phyloP scores from a whole-genome alignment of 2,329 filamentous ascomycete genomes.

The Verticillium alfalfae region DNA sequence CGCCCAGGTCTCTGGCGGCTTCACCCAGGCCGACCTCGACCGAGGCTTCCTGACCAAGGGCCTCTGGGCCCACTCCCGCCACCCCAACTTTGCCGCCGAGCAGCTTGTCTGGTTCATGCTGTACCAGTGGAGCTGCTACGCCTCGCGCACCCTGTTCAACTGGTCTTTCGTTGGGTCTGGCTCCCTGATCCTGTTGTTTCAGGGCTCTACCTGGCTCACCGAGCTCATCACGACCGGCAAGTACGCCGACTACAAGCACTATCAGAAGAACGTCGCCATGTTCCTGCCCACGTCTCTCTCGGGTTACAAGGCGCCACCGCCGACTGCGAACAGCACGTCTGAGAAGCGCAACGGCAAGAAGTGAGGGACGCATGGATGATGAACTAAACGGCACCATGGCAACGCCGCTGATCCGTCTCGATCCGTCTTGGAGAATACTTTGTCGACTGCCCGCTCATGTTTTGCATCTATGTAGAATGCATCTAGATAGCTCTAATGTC shows the following conservation, averaged over 20 bases:
- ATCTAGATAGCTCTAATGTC: slow-evolving; percentile 2
- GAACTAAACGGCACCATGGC: neutral
- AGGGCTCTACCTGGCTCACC: slow-evolving; percentile 82
- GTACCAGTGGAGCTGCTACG: slow-evolving; percentile 82
- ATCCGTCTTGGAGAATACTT: slow-evolving; percentile 11
- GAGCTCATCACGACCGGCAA: slow-evolving; percentile 76
- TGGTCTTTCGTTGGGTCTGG: slow-evolving; percentile 72
- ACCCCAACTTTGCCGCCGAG: slow-evolving; percentile 93
- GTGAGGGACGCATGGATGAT: neutral
- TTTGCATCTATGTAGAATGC: neutral
- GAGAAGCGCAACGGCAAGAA: slow-evolving; percentile 22
- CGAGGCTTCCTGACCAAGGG: slow-evolving; percentile 83
- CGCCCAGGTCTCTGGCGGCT: slow-evolving; percentile 62
- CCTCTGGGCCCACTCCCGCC: slow-evolving; percentile 81
- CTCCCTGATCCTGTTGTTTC: slow-evolving; percentile 74
- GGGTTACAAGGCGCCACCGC: slow-evolving; percentile 33
- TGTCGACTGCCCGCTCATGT: neutral
- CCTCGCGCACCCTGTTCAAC: slow-evolving; percentile 65
- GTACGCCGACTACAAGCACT: slow-evolving; percentile 82
- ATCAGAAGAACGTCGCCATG: slow-evolving; percentile 76
- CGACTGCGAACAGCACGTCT: slow-evolving; percentile 45
- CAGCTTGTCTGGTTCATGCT: slow-evolving; percentile 84
- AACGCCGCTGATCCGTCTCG: neutral
- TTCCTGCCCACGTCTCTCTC: slow-evolving; percentile 63
- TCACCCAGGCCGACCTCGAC: slow-evolving; percentile 70